Evolutionary conservation across 1,284 basidiomycete species (phyloP).

Genomic region (Rhodotorula sp.): DNA sequence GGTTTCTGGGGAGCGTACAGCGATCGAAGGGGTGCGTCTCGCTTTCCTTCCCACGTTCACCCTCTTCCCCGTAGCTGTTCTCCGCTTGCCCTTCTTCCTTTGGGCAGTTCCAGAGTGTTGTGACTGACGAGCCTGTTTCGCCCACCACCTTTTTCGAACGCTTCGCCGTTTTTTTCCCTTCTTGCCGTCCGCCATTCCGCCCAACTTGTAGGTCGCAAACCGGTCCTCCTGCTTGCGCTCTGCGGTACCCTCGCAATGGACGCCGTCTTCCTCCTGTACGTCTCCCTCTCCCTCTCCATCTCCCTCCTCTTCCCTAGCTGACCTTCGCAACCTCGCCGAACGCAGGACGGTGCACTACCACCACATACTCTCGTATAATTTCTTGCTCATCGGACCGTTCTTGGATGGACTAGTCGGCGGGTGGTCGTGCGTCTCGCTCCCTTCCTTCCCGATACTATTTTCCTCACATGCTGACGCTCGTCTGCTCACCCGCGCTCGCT

Average conservation of each 20-base stretch:
- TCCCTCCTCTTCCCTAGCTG: neutral
- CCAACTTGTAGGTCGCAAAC: constrained; percentile 23
- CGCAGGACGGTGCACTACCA: constrained; percentile 37
- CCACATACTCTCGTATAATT: constrained; percentile 34
- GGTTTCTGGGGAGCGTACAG: constrained; percentile 36
- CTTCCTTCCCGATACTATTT: neutral
- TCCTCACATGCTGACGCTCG: neutral
- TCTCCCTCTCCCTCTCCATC: neutral
- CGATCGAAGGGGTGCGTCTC: constrained; percentile 19
- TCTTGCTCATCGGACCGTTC: constrained; percentile 37
- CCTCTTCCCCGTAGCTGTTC: neutral
- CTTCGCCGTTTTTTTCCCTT: no score
- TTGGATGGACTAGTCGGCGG: constrained; percentile 38
- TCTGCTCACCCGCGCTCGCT: neutral
- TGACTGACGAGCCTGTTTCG: neutral
- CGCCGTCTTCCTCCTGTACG: constrained; percentile 35
- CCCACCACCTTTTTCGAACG: no score
- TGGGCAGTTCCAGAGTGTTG: neutral
- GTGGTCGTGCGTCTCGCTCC: constrained; percentile 3
- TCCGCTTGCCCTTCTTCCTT: neutral
- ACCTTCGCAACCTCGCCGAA: accelerated
- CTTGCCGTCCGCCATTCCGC: no score
- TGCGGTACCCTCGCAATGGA: constrained; percentile 37
- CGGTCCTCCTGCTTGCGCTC: constrained; percentile 34
- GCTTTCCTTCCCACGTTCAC: neutral